Conservation (phyloP, 768 basidiomycete species). For the Podaxis sp. region DNA sequence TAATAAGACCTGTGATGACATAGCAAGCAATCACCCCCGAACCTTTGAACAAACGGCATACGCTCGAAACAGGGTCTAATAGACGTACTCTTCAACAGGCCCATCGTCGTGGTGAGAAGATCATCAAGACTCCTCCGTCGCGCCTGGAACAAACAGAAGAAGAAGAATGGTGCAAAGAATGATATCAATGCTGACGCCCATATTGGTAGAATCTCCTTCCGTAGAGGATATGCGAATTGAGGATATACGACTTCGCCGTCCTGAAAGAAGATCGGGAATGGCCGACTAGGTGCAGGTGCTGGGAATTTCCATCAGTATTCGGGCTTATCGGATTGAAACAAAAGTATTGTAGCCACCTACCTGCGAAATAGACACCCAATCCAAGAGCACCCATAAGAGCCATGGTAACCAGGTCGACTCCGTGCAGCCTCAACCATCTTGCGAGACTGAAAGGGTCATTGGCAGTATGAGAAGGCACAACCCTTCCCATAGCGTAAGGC, state of each 20-base stretch:
- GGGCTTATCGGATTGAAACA: not conserved
- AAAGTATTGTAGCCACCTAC: slow-evolving; percentile 19
- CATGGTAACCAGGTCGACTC: slow-evolving; percentile 51
- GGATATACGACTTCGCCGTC: slow-evolving; percentile 50
- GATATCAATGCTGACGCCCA: slow-evolving; percentile 48
- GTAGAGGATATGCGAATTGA: slow-evolving; percentile 44
- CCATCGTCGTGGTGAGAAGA: slow-evolving; percentile 47
- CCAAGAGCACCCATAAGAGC: slow-evolving; percentile 51
- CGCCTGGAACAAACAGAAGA: slow-evolving; percentile 51
- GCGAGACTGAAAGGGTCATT: slow-evolving; percentile 28
- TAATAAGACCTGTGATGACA: slow-evolving; percentile 21
- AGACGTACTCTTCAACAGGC: slow-evolving; percentile 47
- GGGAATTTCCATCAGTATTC: slow-evolving; percentile 3
- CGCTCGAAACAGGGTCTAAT: slow-evolving; percentile 15
- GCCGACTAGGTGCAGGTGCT: slow-evolving; percentile 40
- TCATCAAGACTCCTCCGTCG: slow-evolving; percentile 41
- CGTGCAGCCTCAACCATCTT: slow-evolving; percentile 43
- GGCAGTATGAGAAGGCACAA: slow-evolving; percentile 3
- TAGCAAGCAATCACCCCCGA: not conserved
- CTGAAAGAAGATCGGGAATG: slow-evolving; percentile 39
- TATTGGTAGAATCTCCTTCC: slow-evolving; percentile 51
- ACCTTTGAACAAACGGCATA: not conserved
- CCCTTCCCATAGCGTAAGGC: slow-evolving; percentile 8
- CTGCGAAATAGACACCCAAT: slow-evolving; percentile 49
- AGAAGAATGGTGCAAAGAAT: slow-evolving; percentile 51